These are phyloP conservation scores for Nitzschia sp. DNA, from an alignment of 108 stramenopile genomes.

Conservation along the genomic window DNA sequence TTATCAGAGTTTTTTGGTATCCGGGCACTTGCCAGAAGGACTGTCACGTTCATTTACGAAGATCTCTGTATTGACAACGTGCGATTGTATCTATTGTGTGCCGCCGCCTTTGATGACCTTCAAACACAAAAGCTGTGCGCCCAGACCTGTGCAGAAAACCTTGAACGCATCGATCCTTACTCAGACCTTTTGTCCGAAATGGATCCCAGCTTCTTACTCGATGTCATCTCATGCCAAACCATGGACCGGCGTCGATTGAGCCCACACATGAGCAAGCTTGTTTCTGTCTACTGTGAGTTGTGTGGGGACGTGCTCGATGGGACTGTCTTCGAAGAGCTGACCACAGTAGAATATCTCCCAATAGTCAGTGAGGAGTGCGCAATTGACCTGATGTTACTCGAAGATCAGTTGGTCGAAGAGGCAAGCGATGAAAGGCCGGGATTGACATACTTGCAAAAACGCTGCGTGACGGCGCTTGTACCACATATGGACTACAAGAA, in stretches of 20 bases:
- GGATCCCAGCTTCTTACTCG: constrained; percentile 43
- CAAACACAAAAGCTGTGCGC: constrained; percentile 27
- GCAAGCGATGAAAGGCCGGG: neutral
- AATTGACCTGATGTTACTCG: constrained; percentile 20
- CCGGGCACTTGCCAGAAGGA: constrained; percentile 17
- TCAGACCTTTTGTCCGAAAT: constrained; percentile 32
- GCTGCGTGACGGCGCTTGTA: constrained; percentile 16
- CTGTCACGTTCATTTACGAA: constrained; percentile 26
- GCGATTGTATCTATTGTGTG: constrained; percentile 21
- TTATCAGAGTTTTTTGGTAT: constrained; percentile 44
- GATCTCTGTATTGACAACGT: constrained; percentile 41
- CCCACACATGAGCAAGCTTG: constrained; percentile 27
- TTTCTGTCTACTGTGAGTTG: constrained; percentile 30
- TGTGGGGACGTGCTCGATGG: constrained; percentile 23
- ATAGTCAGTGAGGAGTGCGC: constrained; percentile 28
- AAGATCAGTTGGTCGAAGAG: constrained; percentile 18
- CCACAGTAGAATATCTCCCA: constrained; percentile 21
- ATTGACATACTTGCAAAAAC: constrained; percentile 21
- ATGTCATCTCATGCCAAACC: constrained; percentile 23
- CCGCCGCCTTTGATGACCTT: constrained; percentile 28
- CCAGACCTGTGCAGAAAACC: constrained; percentile 18
- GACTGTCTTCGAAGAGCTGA: constrained; percentile 32
- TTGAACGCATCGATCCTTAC: constrained; percentile 22
- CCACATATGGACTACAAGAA: constrained; percentile 6
- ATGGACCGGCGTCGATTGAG: constrained; percentile 16